phyloP scores from a whole-genome alignment of 345 rosid genomes.

The Nephelium lappaceum region DNA sequence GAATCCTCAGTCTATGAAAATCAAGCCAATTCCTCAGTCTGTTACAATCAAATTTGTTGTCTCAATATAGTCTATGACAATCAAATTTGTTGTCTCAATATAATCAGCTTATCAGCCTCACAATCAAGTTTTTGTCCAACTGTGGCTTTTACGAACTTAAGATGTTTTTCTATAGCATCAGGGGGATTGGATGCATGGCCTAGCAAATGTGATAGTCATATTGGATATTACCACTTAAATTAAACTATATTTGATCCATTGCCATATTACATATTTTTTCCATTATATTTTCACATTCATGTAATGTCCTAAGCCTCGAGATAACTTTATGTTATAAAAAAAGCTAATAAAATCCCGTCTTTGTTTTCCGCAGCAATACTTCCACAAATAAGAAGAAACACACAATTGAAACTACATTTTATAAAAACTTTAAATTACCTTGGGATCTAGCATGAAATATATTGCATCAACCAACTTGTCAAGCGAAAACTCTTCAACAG shows the following conservation, averaged over 20 bases:
- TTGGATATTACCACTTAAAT: not conserved
- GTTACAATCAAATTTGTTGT: not conserved
- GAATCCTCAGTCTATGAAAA: not conserved
- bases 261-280: not conserved
- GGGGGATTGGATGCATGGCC: not conserved
- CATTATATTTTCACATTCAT: not conserved
- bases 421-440: conserved; percentile 30
- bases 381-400: not conserved
- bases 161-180: not conserved
- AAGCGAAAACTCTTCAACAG: conserved; percentile 49
- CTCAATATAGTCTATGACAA: too few relatives aligned
- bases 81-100: too few relatives aligned
- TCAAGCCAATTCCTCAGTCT: not conserved
- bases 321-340: not conserved
- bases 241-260: not conserved
- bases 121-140: not conserved
- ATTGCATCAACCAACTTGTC: conserved; percentile 59
- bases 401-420: not conserved
- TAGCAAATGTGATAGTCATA: not conserved
- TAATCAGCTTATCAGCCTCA: not conserved
- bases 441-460: conserved; percentile 46
- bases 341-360: not conserved
- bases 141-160: too few relatives aligned
- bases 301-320: not conserved
- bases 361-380: not conserved